Evolutionary conservation across 768 basidiomycete genomes (phyloP).

Genomic region (Serendipita indica): DNA sequence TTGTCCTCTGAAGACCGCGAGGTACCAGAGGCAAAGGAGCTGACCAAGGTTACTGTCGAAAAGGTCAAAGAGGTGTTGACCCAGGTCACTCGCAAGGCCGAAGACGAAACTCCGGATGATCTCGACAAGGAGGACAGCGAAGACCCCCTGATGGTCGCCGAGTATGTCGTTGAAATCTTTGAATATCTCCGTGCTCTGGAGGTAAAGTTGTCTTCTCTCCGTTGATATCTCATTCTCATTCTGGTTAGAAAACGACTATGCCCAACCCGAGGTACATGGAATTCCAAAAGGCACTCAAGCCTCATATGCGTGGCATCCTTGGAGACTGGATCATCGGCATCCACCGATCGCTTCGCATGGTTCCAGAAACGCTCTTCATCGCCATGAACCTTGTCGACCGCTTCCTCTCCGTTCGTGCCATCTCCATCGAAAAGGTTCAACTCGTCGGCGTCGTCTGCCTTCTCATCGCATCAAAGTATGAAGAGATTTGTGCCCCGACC

Average conservation of each 20-base stretch:
- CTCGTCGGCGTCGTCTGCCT: slow-evolving; percentile 80
- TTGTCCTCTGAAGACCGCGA: slow-evolving; percentile 51
- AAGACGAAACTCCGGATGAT: slow-evolving; percentile 71
- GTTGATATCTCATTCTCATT: not conserved
- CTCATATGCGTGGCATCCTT: slow-evolving; percentile 80
- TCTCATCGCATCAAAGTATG: slow-evolving; percentile 81
- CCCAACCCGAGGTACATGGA: slow-evolving; percentile 79
- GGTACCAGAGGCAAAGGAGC: slow-evolving; percentile 15
- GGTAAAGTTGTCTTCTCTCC: slow-evolving; percentile 30
- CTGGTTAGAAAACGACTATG: slow-evolving; percentile 49
- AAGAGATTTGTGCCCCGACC: slow-evolving; percentile 81
- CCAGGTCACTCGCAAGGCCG: slow-evolving; percentile 30
- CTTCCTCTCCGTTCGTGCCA: slow-evolving; percentile 50
- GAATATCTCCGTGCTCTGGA: slow-evolving; percentile 76
- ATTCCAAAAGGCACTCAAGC: slow-evolving; percentile 65
- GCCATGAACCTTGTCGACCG: slow-evolving; percentile 68
- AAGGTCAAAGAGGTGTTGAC: slow-evolving; percentile 13
- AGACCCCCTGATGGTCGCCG: slow-evolving; percentile 93
- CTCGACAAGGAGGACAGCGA: slow-evolving; percentile 83
- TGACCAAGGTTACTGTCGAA: slow-evolving; percentile 22
- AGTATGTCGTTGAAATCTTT: slow-evolving; percentile 91
- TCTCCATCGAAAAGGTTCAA: slow-evolving; percentile 74
- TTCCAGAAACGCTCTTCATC: slow-evolving; percentile 85
- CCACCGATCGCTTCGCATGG: slow-evolving; percentile 69
- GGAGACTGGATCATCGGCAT: slow-evolving; percentile 92